A percentile compares a stretch with the other conserved stretches of the same genome.
phyloP scores from a whole-genome alignment of 768 basidiomycete genomes.

The Russula vinacea region DNA sequence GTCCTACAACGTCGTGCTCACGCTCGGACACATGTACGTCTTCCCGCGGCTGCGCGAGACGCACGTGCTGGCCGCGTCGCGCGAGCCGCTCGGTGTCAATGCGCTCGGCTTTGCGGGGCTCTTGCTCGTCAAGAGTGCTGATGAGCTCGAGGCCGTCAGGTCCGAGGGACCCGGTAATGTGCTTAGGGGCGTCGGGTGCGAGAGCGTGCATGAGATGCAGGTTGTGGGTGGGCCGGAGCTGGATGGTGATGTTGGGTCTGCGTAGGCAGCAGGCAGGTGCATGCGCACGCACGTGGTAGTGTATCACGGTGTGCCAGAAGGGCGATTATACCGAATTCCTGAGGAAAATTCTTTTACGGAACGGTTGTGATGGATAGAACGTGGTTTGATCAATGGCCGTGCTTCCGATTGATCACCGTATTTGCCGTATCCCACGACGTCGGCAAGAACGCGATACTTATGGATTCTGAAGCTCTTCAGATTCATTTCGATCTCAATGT shows the following conservation, averaged over 20 bases:
- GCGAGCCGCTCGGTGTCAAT: conserved; percentile 70
- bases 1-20: conserved; percentile 82
- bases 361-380: too few relatives aligned
- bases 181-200: conserved; percentile 58
- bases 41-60: conserved; percentile 72
- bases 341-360: too few relatives aligned
- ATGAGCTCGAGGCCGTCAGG: conserved; percentile 68
- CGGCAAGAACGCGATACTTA: too few relatives aligned
- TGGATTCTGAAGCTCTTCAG: too few relatives aligned
- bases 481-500: too few relatives aligned
- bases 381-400: too few relatives aligned
- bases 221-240: conserved; percentile 48
- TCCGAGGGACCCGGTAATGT: conserved; percentile 61
- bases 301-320: too few relatives aligned
- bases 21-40: conserved; percentile 78
- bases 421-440: too few relatives aligned
- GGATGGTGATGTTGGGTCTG: conserved; percentile 23
- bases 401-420: too few relatives aligned
- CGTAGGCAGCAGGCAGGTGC: neutral
- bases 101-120: conserved; percentile 88
- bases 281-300: neutral
- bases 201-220: conserved; percentile 66
- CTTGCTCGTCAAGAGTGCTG: conserved; percentile 80
- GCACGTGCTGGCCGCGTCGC: conserved; percentile 51
- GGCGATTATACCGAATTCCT: too few relatives aligned